Base-by-base conservation (phyloP, 176 grass and related monocot species). In the Carex pumila region DNA sequence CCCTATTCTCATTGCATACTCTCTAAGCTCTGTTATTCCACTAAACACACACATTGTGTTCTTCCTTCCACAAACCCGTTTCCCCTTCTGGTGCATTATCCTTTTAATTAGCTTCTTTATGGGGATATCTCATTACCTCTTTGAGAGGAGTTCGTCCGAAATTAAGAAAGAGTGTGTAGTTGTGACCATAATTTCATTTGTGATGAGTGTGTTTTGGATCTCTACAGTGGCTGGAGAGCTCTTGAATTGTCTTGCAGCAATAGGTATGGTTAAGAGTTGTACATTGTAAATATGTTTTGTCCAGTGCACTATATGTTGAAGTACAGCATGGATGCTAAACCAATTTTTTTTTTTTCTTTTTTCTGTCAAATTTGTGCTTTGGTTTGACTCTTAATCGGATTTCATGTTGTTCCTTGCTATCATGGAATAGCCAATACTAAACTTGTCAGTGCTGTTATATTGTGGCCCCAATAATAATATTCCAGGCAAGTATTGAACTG, bases 141-240 rank as follows among this genome's bases (percentile, higher is more conserved):
- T 90, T 34, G 92, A 95, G 73, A 93, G 85, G 82, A 90, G 93
- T 76, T 68, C 83, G 6, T 89, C 89, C 36, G 89, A 88, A 79
- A 86, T 71, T 18, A 88, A 95, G 52, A 86, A 79, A 55, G 62
- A 53, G 6, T 69, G 15, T 25, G 69, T 88, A 12, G 61, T 73
- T 61, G 87, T 80, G 25, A 92, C 80, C 60, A 56, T 95, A 79
- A 86, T 99, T 67, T 93, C 93, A 17, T 99, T 95, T 25, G 55
- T 92, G 61, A 95, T 94, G 96, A 93, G 89, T 2, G 96, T 95
- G 75, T 92, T 95, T 86, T 99, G 96, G 96, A 95, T 99, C 54
- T 99, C 96, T 70, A 92, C 88, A 37, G 89, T 93, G 85, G 96
- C 96, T 21, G 96, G 93, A 81, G 96, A 99, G 85, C 93, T 99